These are phyloP conservation scores for Saccharomycopsis selenospora DNA, from an alignment of 805 yeast genomes.

Conservation along the genomic window DNA sequence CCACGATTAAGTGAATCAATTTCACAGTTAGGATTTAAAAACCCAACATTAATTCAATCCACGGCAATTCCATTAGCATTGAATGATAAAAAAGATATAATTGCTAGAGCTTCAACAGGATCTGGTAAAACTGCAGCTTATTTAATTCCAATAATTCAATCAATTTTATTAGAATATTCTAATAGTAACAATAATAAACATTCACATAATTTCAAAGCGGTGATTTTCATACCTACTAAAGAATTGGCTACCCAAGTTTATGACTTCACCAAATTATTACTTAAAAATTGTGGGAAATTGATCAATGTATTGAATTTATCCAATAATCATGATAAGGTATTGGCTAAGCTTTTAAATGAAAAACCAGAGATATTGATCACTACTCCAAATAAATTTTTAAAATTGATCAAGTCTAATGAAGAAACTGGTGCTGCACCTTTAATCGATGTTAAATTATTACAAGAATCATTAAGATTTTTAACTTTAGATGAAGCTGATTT, in stretches of 20 bases:
- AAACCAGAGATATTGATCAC: conserved; percentile 77
- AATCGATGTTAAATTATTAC: conserved; percentile 5
- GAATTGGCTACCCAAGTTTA: conserved; percentile 85
- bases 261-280: conserved; percentile 59
- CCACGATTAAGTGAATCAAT: conserved; percentile 80
- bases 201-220: conserved; percentile 37
- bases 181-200: conserved; percentile 24
- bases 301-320: conserved; percentile 59
- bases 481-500: conserved; percentile 82
- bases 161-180: conserved; percentile 44
- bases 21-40: conserved; percentile 66
- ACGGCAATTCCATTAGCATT: conserved; percentile 89
- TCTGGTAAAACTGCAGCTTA: conserved; percentile 99
- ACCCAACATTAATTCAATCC: conserved; percentile 88
- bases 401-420: conserved; percentile 40
- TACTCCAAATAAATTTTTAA: conserved; percentile 76
- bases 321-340: conserved; percentile 60
- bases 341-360: conserved; percentile 59
- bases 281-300: conserved; percentile 61
- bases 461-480: conserved; percentile 35
- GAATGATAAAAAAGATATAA: conserved; percentile 86
- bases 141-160: conserved; percentile 85
- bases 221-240: conserved; percentile 86
- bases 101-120: conserved; percentile 99
- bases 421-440: conserved; percentile 42